These are phyloP conservation scores for Xylariales sp. DNA, from an alignment of 2,329 filamentous ascomycete species.

Conservation along the genomic window DNA sequence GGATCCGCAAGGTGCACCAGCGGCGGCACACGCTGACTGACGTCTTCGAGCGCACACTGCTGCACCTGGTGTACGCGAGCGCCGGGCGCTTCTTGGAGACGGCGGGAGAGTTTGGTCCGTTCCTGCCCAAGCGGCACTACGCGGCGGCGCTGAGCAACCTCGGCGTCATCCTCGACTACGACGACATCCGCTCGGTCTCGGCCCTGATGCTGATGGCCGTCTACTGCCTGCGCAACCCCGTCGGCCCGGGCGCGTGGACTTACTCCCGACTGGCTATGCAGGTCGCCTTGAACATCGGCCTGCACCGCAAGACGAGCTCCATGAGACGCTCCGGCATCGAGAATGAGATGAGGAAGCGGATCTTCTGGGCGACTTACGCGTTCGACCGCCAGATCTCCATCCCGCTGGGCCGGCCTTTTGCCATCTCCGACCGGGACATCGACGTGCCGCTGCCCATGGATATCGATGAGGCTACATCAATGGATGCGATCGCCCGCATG, in stretches of 20 bases:
- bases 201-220: conserved; percentile 26
- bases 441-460: conserved; percentile 22
- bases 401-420: conserved; percentile 27
- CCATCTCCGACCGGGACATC: conserved; percentile 28
- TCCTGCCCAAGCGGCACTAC: conserved; percentile 16
- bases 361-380: conserved; percentile 30
- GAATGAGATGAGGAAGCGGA: conserved; percentile 20
- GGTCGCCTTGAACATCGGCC: conserved; percentile 25
- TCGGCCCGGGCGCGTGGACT: conserved; percentile 29
- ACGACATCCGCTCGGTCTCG: conserved; percentile 26
- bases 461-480: conserved; percentile 10
- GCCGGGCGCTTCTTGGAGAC: conserved; percentile 7
- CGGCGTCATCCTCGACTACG: conserved; percentile 26
- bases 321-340: conserved; percentile 1
- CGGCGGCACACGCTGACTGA: conserved; percentile 1
- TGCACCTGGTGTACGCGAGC: conserved; percentile 8
- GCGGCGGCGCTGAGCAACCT: conserved; percentile 23
- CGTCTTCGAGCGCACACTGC: not conserved
- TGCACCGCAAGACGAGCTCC: conserved; percentile 17
- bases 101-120: conserved; percentile 6
- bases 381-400: conserved; percentile 28
- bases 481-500: conserved; percentile 9
- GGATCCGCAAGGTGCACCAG: conserved; percentile 1
- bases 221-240: conserved; percentile 26
- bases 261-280: conserved; percentile 25